phyloP scores from a whole-genome alignment of 164 flowering plant genomes.

The Macadamia integrifolia region DNA sequence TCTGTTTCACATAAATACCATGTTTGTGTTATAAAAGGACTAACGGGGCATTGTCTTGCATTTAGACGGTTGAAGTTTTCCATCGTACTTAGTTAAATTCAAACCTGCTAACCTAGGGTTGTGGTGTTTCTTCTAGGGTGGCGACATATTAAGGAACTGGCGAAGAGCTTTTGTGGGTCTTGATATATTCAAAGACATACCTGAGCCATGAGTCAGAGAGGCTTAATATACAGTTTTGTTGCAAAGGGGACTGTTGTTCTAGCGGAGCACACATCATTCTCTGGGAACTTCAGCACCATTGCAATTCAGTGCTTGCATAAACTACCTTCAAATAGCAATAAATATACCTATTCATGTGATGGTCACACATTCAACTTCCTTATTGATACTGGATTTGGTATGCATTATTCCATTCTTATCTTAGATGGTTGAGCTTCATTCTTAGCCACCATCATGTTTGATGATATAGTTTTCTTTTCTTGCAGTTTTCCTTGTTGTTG shows the following conservation, averaged over 20 bases:
- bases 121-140: background rate
- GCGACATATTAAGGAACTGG: constrained; percentile 1
- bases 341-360: constrained; percentile 89
- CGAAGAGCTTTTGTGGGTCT: constrained; percentile 6
- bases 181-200: constrained; percentile 2
- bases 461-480: background rate
- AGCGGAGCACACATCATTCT: constrained; percentile 87
- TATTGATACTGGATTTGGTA: constrained; percentile 83
- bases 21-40: no score
- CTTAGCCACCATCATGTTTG: background rate
- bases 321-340: constrained; percentile 79
- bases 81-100: background rate
- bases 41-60: background rate
- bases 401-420: background rate
- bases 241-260: constrained; percentile 91
- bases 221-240: constrained; percentile 92
- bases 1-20: no score
- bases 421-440: background rate
- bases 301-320: constrained; percentile 95
- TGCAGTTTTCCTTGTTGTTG: constrained; percentile 94
- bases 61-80: background rate
- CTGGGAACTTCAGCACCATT: constrained; percentile 92
- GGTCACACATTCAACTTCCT: constrained; percentile 92
- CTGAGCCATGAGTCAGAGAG: constrained; percentile 63
- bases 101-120: background rate